Percentiles rank a stretch among this genome's conserved stretches.
These are phyloP conservation scores for Hortiboletus rubellus DNA, from an alignment of 1,284 basidiomycete genomes.

Conservation along the genomic window DNA sequence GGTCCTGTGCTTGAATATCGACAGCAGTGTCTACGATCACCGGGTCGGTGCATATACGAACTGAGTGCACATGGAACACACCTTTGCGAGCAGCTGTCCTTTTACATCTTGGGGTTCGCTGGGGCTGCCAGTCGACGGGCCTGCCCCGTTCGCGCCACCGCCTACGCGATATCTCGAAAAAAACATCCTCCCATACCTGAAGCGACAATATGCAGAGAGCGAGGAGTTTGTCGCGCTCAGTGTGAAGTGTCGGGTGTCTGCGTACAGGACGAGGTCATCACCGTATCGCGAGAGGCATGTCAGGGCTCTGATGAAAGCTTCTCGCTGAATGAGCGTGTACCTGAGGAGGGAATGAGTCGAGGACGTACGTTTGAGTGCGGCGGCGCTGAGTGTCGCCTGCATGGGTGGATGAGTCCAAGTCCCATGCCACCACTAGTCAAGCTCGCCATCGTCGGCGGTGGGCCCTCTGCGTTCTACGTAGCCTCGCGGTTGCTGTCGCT, in stretches of 20 bases:
- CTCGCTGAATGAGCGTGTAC: conserved; percentile 21
- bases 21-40: conserved; percentile 57
- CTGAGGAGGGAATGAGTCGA: not conserved
- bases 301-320: conserved; percentile 72
- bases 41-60: conserved; percentile 2
- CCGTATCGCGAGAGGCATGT: conserved; percentile 77
- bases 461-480: conserved; percentile 95
- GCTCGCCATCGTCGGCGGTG: conserved; percentile 84
- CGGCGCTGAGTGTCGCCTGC: conserved; percentile 50
- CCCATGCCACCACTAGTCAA: conserved; percentile 43
- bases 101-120: conserved; percentile 43
- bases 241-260: conserved; percentile 56
- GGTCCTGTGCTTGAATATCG: conserved; percentile 69
- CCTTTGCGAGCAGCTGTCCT: conserved; percentile 71
- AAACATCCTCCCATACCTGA: conserved; percentile 66
- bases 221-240: conserved; percentile 75
- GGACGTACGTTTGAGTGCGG: conserved; percentile 48
- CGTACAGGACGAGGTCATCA: conserved; percentile 71
- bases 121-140: conserved; percentile 18
- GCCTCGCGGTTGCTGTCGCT: conserved; percentile 79
- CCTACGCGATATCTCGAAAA: conserved; percentile 64
- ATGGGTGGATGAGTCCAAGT: conserved; percentile 23
- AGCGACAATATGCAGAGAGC: conserved; percentile 77
- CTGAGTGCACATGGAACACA: conserved; percentile 28
- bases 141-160: conserved; percentile 16